Base-by-base conservation (phyloP, 1,284 basidiomycete species). In the Tilletia indica region DNA sequence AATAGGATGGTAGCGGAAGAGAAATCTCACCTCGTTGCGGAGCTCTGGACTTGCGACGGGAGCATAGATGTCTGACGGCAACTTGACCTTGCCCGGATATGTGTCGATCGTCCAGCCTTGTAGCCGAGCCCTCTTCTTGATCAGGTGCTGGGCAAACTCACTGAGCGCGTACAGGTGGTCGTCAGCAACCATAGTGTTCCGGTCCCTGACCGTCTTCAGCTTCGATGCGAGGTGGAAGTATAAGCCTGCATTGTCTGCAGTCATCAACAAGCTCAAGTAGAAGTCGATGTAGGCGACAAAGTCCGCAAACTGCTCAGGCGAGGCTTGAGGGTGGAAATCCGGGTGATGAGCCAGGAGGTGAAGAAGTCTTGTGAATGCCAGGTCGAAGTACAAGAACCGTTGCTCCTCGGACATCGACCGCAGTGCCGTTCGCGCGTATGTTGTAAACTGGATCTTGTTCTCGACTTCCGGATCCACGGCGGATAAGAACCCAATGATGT, bases 281-380 rank as follows among this genome's bases (percentile, higher is more conserved):
- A 97, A 92, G 34, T 92, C 90, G 74, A 99, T 88, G 84, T 97
- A 97, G 19, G 72, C 63, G 11, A 75, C 63, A 66, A 80, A 78
- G 42, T 72, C 49, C 11, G 51, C 9, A 58, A 81, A 88, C 68
- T 81, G 91, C 90, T 90, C 91, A 3, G 90, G 89, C 76, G 91
- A 89, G 74, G 91, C 91, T 61, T 89, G 87, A 38, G 93, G 83
- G 42, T 89, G 70, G 80, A 94, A 94, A 85, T 99, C 96, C 1
- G 96, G 95, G 85, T 99, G 96, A 82, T 97, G 94, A 0, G 94
- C 92, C 1, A 99, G 87, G 0, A 96, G 85, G 80, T 95, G 92
- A 4, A 99, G 87, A 16, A 98, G 86, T 4, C 94, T 90, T 42
- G 94, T 89, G 78, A 98, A 92, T 0, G 91, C 89, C 72, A 91